Percentiles rank a stretch among this genome's conserved stretches.
phyloP scores from a whole-genome alignment of 306 rosid genomes.

The Quercus glauca region DNA sequence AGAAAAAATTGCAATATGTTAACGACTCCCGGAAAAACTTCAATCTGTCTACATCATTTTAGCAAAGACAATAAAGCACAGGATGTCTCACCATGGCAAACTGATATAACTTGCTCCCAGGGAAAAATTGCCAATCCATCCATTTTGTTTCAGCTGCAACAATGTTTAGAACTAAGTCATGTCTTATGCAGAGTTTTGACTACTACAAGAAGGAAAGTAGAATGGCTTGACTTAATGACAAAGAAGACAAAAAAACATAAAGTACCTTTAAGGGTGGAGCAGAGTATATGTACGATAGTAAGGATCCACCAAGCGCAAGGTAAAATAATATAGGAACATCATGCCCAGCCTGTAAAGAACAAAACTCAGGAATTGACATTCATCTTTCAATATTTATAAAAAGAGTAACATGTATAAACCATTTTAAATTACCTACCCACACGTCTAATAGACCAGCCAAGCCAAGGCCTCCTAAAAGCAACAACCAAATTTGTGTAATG shows the following conservation, averaged over 20 bases:
- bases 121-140: constrained; percentile 99
- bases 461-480: constrained; percentile 84
- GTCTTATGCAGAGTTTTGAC: neutral
- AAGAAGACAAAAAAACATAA: neutral
- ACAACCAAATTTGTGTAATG: constrained; percentile 91
- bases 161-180: constrained; percentile 29
- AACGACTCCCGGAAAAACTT: neutral
- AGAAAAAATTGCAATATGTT: neutral
- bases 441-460: constrained; percentile 77
- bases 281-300: constrained; percentile 88
- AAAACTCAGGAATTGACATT: constrained; percentile 27
- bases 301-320: constrained; percentile 90
- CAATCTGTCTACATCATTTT: neutral
- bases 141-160: constrained; percentile 93
- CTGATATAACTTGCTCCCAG: constrained; percentile 98
- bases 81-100: constrained; percentile 82
- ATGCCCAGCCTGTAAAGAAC: constrained; percentile 76
- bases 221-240: neutral
- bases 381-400: neutral
- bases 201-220: neutral
- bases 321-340: constrained; percentile 71
- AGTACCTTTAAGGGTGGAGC: constrained; percentile 94
- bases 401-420: constrained; percentile 1
- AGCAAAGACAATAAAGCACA: constrained; percentile 23
- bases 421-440: constrained; percentile 66